These are phyloP conservation scores for Themeda triandra DNA, from an alignment of 176 grass and related monocot species.

Conservation along the genomic window DNA sequence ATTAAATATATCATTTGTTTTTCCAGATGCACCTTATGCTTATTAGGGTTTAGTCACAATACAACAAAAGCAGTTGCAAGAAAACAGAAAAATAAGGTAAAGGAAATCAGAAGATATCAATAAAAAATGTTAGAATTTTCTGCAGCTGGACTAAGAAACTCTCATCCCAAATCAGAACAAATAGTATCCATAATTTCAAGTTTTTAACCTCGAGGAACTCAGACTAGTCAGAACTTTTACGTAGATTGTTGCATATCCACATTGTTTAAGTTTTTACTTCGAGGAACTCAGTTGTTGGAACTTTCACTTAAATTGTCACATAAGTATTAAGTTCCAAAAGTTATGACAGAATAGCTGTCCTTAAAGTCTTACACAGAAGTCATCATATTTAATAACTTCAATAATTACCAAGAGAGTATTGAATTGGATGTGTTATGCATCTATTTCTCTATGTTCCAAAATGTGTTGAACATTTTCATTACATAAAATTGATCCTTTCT, in stretches of 20 bases:
- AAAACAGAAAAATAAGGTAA: background rate
- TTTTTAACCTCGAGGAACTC: background rate
- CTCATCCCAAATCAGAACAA: background rate
- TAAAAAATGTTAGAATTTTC: background rate
- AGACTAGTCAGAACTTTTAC: background rate
- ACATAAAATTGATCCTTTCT: constrained; percentile 21
- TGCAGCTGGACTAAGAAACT: background rate
- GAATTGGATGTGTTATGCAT: background rate
- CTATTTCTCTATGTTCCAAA: background rate
- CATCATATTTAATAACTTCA: background rate
- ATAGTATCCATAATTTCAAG: background rate
- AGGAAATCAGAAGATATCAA: background rate
- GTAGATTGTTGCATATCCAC: background rate
- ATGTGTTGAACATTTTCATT: background rate
- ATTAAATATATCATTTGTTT: background rate
- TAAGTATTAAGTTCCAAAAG: background rate
- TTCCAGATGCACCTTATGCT: background rate
- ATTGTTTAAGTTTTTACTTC: background rate
- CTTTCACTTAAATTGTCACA: constrained; percentile 3
- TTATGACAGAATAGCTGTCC: background rate
- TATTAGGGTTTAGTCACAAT: background rate
- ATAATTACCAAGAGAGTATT: background rate
- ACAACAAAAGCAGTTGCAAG: background rate
- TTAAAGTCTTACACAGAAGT: background rate
- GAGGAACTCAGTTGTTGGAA: background rate